Evolutionary conservation across 2,329 filamentous ascomycete genomes (phyloP), one percentile per base, ranked within the genome.

Genomic region (Clonostachys chloroleuca): DNA sequence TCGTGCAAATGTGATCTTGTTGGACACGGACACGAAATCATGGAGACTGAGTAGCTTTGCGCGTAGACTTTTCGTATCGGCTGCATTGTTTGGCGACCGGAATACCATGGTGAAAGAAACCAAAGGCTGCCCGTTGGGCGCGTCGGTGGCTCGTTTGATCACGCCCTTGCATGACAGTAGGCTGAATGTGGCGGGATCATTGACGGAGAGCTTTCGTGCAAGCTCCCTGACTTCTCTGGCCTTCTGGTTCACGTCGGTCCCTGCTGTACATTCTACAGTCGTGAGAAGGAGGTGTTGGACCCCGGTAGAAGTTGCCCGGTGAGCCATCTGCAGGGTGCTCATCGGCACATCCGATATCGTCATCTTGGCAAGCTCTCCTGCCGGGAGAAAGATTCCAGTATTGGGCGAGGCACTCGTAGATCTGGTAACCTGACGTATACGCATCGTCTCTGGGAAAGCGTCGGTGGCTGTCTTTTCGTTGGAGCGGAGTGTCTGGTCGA

Each of bases 131-230:
- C 33, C 37, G 24, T 34, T 30, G 2, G 17, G n/a, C 5, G 30
- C 12, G 7, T 16, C n/a, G 14, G 24, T 5, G 18, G 16, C 13
- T 14, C 33, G 24, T 13, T 16, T 37, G n/a, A 42, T 47, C 2
- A 40, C 37, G 13, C 45, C 20, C 20, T 47, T 47, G 18, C 45
- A 47, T 20, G 17, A 18, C 7, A 47, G 40, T 10, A 47, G 45
- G 7, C 45, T 40, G 20, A 47, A 47, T 10, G 45, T 47, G 39
- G 42, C 34, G 5, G 45, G 40, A 37, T 47, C 45, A 12, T 34
- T 34, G 9, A 14, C 43, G 4, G 39, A 14, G 8, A 47, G 45
- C 16, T 24, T 24, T n/a, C 37, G 34, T 10, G 34, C 45, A 7
- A 47, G 34, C 33, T 24, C 34, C n/a, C 40, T 20, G 13, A 30